Conservation (phyloP, 163 green algal species). For the Prototheca wickerhamii region DNA sequence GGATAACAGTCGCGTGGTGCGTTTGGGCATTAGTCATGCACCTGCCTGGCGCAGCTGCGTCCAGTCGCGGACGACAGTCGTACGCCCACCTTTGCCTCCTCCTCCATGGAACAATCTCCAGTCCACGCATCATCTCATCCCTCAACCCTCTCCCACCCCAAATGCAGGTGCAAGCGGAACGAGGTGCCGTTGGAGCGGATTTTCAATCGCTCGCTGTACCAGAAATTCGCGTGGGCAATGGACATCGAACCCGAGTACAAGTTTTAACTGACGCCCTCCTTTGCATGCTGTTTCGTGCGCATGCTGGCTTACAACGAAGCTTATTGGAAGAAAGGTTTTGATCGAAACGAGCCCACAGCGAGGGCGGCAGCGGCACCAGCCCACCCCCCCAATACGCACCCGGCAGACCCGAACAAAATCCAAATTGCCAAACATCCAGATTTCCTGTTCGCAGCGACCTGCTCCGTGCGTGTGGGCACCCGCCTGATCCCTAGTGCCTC, state of each 20-base stretch:
- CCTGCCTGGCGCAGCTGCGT: constrained; percentile 36
- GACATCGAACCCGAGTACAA: constrained; percentile 76
- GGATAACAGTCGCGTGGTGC: constrained; percentile 86
- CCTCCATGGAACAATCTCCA: background rate
- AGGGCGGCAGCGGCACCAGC: too few species aligned
- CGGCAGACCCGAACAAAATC: too few species aligned
- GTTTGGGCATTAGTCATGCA: constrained; percentile 37
- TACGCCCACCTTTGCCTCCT: background rate
- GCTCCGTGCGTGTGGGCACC: too few species aligned
- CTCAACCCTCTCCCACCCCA: background rate
- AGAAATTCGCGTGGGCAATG: constrained; percentile 98
- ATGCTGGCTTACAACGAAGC: too few species aligned
- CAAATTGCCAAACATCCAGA: too few species aligned
- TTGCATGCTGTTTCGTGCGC: too few species aligned
- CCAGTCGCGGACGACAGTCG: background rate
- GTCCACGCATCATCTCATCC: background rate
- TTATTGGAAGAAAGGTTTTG: too few species aligned
- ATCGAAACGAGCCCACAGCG: too few species aligned
- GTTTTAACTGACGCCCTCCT: constrained; percentile 53
- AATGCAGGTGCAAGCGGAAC: constrained; percentile 75
- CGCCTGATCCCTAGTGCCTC: too few species aligned
- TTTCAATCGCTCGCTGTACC: constrained; percentile 94
- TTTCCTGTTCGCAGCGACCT: too few species aligned
- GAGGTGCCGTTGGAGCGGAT: constrained; percentile 91
- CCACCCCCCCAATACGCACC: too few species aligned